Percentiles rank a stretch among this genome's conserved stretches.
phyloP scores from a whole-genome alignment of 164 flowering plant genomes.

The Protea cynaroides region DNA sequence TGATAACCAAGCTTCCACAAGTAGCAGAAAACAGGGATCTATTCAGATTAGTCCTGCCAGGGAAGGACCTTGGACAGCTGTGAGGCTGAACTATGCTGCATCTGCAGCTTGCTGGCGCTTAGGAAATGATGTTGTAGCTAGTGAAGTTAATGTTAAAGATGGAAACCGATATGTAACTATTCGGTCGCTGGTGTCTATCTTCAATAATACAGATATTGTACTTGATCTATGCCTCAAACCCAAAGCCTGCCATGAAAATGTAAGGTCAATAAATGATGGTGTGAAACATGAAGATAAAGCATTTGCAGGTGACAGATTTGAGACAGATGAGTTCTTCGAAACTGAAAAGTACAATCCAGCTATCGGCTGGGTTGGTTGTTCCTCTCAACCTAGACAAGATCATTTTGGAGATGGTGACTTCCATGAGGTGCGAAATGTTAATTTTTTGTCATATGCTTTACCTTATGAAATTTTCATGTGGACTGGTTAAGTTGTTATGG shows the following conservation, averaged over 20 bases:
- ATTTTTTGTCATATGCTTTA: too few species aligned
- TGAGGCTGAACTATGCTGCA: conserved; percentile 88
- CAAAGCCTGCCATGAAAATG: conserved; percentile 25
- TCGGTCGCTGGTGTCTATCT: conserved; percentile 81
- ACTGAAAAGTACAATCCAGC: conserved; percentile 48
- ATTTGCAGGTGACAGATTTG: conserved; percentile 16
- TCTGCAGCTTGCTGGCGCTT: conserved; percentile 94
- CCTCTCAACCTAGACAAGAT: conserved; percentile 18
- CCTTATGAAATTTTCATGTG: too few species aligned
- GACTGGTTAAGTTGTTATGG: too few species aligned
- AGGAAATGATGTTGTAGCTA: conserved; percentile 87
- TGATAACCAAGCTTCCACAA: conserved; percentile 13
- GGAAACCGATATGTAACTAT: conserved; percentile 75
- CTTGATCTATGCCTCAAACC: conserved; percentile 65
- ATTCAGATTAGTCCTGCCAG: conserved; percentile 81
- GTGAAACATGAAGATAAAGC: conserved; percentile 18
- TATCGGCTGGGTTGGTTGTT: conserved; percentile 55
- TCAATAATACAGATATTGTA: conserved; percentile 56
- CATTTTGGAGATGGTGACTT: conserved; percentile 15
- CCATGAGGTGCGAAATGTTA: conserved; percentile 23
- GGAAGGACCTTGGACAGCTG: conserved; percentile 92
- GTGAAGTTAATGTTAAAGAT: conserved; percentile 79
- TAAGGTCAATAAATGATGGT: conserved; percentile 20
- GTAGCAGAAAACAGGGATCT: conserved; percentile 48
- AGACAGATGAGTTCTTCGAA: conserved; percentile 61